Evolutionary conservation across 129 eudicot species (phyloP).

Genomic region (Helianthus tuberosus): DNA sequence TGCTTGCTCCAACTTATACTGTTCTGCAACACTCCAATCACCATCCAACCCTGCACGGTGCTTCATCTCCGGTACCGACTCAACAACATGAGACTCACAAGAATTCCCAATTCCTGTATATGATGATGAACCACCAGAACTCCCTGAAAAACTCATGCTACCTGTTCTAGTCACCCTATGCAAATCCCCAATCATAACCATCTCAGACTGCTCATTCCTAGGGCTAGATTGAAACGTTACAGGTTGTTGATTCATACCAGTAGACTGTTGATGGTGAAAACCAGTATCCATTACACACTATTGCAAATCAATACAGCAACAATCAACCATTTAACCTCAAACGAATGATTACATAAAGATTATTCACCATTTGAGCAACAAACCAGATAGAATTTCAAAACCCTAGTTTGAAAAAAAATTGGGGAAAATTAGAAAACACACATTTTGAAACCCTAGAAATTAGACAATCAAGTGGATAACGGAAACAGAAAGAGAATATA

Average conservation of each 20-base stretch:
- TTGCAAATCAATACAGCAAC: not conserved
- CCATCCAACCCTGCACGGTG: constrained; percentile 60
- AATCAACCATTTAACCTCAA: constrained; percentile 16
- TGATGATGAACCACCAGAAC: constrained; percentile 33
- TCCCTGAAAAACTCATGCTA: constrained; percentile 35
- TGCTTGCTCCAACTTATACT: constrained; percentile 82
- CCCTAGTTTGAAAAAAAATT: not conserved
- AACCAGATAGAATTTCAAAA: constrained; percentile 6
- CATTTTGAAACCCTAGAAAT: no score
- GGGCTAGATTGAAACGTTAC: constrained; percentile 50
- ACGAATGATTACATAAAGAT: not conserved
- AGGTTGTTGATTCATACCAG: constrained; percentile 44
- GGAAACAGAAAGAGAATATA: no score
- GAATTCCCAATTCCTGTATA: constrained; percentile 33
- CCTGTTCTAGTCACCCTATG: constrained; percentile 28
- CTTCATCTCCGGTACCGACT: constrained; percentile 63
- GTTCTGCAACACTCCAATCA: constrained; percentile 89
- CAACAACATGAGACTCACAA: constrained; percentile 54
- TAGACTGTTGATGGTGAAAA: constrained; percentile 39
- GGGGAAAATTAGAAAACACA: no score
- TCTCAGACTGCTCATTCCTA: constrained; percentile 47
- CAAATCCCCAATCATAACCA: constrained; percentile 44
- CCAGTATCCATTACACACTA: constrained; percentile 37
- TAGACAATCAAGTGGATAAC: constrained; percentile 16
- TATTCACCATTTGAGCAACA: constrained; percentile 15